Evolutionary conservation across 306 rosid species (phyloP).

Genomic region (Trichosanthes truncata): DNA sequence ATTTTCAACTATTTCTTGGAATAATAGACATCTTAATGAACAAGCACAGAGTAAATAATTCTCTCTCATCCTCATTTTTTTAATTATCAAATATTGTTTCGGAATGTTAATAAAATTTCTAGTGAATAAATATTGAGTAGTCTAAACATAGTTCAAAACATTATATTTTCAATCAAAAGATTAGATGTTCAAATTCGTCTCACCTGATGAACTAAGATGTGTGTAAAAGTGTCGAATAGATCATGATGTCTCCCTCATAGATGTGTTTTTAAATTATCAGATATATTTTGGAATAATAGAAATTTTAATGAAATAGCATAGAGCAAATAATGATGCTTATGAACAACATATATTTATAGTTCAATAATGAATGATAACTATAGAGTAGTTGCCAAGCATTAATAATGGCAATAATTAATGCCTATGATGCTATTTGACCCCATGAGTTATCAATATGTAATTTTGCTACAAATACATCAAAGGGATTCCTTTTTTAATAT

Average conservation of each 20-base stretch:
- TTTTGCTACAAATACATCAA: neutral
- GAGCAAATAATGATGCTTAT: neutral
- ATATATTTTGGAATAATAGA: neutral
- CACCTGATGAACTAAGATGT: too few species aligned
- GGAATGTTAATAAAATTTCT: neutral
- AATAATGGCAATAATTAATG: neutral
- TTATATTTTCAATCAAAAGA: too few species aligned
- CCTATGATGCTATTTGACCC: neutral
- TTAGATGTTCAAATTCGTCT: too few species aligned
- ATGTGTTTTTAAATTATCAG: neutral
- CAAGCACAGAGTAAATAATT: neutral
- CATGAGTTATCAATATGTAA: neutral
- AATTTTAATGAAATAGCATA: neutral
- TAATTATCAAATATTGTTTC: neutral
- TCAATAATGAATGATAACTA: neutral
- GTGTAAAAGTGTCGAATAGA: neutral
- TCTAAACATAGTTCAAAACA: too few species aligned
- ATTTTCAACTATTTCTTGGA: neutral
- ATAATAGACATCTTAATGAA: neutral
- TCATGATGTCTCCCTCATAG: neutral
- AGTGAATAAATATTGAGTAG: too few species aligned
- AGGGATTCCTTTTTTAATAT: too few species aligned
- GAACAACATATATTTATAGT: neutral
- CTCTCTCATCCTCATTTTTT: neutral
- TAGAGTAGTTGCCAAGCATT: conserved; percentile 4